Conservation (phyloP, 805 yeast genomes). For the Maudiozyma serrabonitensis region DNA sequence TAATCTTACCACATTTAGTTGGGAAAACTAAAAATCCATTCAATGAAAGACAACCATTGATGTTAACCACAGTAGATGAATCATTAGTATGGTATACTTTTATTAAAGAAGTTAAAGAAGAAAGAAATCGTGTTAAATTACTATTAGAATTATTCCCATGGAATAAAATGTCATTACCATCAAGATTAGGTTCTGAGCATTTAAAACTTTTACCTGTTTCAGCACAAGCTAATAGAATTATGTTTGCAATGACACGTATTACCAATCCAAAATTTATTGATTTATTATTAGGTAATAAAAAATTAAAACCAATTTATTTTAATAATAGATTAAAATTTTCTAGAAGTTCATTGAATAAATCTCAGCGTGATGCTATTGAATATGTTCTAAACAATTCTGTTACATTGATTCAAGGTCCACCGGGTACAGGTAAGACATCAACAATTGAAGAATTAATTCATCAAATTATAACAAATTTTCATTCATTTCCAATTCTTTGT, state of each 20-base stretch:
- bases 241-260: conserved; percentile 56
- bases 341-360: conserved; percentile 42
- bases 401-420: conserved; percentile 66
- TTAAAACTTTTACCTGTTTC: conserved; percentile 49
- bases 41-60: conserved; percentile 46
- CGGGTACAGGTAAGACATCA: conserved; percentile 74
- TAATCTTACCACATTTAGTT: conserved; percentile 42
- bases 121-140: conserved; percentile 28
- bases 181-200: conserved; percentile 26
- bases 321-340: conserved; percentile 43
- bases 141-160: conserved; percentile 47
- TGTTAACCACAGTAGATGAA: conserved; percentile 40
- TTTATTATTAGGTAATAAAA: conserved; percentile 46
- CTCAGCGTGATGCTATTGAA: conserved; percentile 48
- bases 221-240: conserved; percentile 51
- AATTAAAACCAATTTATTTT: conserved; percentile 47
- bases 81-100: conserved; percentile 52
- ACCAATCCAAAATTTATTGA: conserved; percentile 42
- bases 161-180: conserved; percentile 46
- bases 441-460: conserved; percentile 56
- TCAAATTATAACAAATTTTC: conserved; percentile 44
- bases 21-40: conserved; percentile 52
- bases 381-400: conserved; percentile 42
- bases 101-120: conserved; percentile 35
- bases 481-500: conserved; percentile 55